These are phyloP conservation scores for Lichtheimia corymbifera DNA, from an alignment of 371 early-diverging fungal species.

Conservation along the genomic window DNA sequence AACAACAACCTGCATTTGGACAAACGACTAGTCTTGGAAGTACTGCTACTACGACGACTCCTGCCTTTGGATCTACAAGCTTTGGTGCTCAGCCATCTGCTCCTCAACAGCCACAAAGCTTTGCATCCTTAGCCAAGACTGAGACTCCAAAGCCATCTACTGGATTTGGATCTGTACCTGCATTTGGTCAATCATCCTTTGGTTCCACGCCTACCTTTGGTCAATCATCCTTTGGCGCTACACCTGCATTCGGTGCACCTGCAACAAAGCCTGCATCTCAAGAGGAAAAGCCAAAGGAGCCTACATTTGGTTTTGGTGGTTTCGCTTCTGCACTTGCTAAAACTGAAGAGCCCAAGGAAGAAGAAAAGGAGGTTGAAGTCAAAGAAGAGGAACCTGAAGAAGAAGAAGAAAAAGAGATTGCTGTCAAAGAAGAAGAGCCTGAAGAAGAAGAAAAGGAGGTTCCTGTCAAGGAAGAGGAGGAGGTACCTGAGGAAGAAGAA, in stretches of 20 bases:
- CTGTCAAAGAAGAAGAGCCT: background rate
- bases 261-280: background rate
- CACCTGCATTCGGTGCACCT: background rate
- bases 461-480: no score
- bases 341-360: background rate
- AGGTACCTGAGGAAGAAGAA: no score
- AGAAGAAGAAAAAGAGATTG: background rate
- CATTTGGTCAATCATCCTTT: conserved; percentile 15
- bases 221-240: conserved; percentile 6
- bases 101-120: conserved; percentile 10
- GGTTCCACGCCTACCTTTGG: conserved; percentile 6
- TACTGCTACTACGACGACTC: background rate
- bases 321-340: background rate
- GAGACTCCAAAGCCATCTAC: background rate
- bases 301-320: conserved; percentile 9
- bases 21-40: conserved; percentile 1
- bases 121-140: conserved; percentile 5
- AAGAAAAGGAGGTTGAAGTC: background rate
- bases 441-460: no score
- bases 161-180: conserved; percentile 6
- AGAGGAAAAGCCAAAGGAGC: background rate
- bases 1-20: conserved; percentile 20
- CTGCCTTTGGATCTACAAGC: conserved; percentile 3
- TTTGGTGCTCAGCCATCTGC: background rate
- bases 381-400: background rate